These are phyloP conservation scores for Parathielavia appendiculata DNA, from an alignment of 495 filamentous ascomycete genomes.

Conservation along the genomic window DNA sequence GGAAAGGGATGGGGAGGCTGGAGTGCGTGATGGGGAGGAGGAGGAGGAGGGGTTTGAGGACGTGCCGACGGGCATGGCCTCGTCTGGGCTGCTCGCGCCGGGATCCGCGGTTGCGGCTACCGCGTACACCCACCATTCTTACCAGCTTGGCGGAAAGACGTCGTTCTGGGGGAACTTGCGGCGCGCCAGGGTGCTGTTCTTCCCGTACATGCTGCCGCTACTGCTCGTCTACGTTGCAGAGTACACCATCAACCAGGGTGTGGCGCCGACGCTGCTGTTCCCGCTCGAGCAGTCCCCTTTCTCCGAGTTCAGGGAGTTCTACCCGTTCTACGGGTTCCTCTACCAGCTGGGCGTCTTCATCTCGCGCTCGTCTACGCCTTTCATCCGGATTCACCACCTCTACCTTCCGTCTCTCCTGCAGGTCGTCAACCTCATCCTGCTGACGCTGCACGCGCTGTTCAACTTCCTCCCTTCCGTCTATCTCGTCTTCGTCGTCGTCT, in stretches of 20 bases:
- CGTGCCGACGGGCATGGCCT: slow-evolving; percentile 21
- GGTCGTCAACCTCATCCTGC: slow-evolving; percentile 64
- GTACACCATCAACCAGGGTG: slow-evolving; percentile 94
- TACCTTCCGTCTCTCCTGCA: slow-evolving; percentile 85
- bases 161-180: slow-evolving; percentile 45
- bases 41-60: slow-evolving; percentile 37
- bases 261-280: slow-evolving; percentile 84
- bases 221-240: slow-evolving; percentile 90
- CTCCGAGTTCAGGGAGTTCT: slow-evolving; percentile 75
- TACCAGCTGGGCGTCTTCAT: slow-evolving; percentile 95
- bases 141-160: slow-evolving; percentile 18
- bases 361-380: slow-evolving; percentile 83
- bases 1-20: slow-evolving; percentile 25
- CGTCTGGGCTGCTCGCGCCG: slow-evolving; percentile 39
- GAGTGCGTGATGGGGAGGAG: slow-evolving; percentile 31
- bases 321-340: slow-evolving; percentile 81
- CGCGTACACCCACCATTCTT: slow-evolving; percentile 14
- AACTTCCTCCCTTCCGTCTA: slow-evolving; percentile 79
- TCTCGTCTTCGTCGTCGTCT: slow-evolving; percentile 74
- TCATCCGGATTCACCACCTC: slow-evolving; percentile 71
- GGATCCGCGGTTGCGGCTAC: slow-evolving; percentile 31
- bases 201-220: slow-evolving; percentile 77
- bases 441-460: slow-evolving; percentile 70
- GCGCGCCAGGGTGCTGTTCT: slow-evolving; percentile 41
- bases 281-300: slow-evolving; percentile 72